Base-by-base conservation (phyloP, 352 stramenopile species). In the Ochromonadaceae sp. region DNA sequence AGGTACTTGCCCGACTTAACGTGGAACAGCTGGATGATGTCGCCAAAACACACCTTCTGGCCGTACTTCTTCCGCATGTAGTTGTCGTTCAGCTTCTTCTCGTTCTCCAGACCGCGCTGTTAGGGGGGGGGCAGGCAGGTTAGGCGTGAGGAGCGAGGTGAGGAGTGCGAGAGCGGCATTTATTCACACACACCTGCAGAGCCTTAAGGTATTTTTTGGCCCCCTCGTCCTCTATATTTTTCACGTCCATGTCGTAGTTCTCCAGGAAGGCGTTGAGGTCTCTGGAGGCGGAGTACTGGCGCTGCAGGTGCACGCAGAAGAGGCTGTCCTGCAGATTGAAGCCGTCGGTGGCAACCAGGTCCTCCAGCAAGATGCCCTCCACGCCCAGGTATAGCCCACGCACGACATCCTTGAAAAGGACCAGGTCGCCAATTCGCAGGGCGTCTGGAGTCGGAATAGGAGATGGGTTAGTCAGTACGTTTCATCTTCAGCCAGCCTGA, bases 1-100 rank as follows among this genome's bases (percentile, higher is more conserved):
- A 73, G 31, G 46, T 70, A 73, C 47, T 73, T 73, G 15, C 49
- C 26, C 4, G 68, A 72, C 38, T 73, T 73, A 0, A 70, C 36
- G 53, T 73, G 68, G 34, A 46, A 47, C 1, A 73, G 59, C 68
- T 73, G 68, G 26, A 73, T 65, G 26, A 70, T 44, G 26, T 66
- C 49, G 28, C 68, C 68, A 32, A 67, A 73, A 0, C n/a, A 0
- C 15, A 73, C 46, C 12, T 34, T 20, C 9, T 66, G 42, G 56
- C 68, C 68, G 62, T 60, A 44, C 15, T 47, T 47, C 26, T 62
- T 42, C 30, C 32, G 32, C 68, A 73, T 73, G 66, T 73, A 73
- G 30, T 17, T 59, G 28, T 59, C 57, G 47, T 73, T 73, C 12
- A 73, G 35, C 32, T 61, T 59, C 14, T 71, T 61, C 61, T 73